Evolutionary conservation across 192 early-diverging fungal genomes (phyloP), one percentile per base, ranked within the genome.

Genomic region (Entomortierella chlamydospora): DNA sequence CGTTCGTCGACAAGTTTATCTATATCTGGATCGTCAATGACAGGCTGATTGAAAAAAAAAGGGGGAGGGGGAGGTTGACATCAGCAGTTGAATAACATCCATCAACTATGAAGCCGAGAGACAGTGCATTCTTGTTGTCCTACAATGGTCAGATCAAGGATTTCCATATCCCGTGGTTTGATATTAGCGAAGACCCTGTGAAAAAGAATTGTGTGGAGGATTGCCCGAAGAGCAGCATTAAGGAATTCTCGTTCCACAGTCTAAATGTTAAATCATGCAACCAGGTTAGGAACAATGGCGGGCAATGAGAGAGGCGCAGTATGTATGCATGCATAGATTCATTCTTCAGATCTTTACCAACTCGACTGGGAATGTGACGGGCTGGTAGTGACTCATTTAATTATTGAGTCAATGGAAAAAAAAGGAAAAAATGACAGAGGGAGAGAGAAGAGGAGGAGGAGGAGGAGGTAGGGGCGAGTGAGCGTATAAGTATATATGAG

Each of bases 201-300:
- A 60, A 90, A 90, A 54, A 89, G 83, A 34, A 90, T 88, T 3
- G 89, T 84, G 61, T 90, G 89, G 7, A 90, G 63, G 20, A 90
- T 61, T 28, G 86, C 87, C 9, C 63, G 67, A 43, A 79, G 68
- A 18, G 63, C 68, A 2, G 69, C 61, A 13, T 61, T 70, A 33
- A 79, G 68, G 25, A 65, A 65, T 18, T 45, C 37, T 17, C 76
- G 61, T 37, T 79, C 76, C 15, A 79, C 68, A 12, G 76, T 79
- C 76, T 79, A 68, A 17, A 20, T 47, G 45, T 47, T 18, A 3
- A 29, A 61, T 28, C 5, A 39, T n/a, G n/a, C n/a, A 23, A 37
- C 12, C 18, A 39, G 20, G 10, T 29, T 34, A 39, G 15, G 17
- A 58, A 10, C 10, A 10, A n/a, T n/a, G n/a, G n/a, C n/a, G n/a